Evolutionary conservation across 2,329 filamentous ascomycete genomes (phyloP), one percentile per base, ranked within the genome.

Genomic region (Hypoxylon sp.): DNA sequence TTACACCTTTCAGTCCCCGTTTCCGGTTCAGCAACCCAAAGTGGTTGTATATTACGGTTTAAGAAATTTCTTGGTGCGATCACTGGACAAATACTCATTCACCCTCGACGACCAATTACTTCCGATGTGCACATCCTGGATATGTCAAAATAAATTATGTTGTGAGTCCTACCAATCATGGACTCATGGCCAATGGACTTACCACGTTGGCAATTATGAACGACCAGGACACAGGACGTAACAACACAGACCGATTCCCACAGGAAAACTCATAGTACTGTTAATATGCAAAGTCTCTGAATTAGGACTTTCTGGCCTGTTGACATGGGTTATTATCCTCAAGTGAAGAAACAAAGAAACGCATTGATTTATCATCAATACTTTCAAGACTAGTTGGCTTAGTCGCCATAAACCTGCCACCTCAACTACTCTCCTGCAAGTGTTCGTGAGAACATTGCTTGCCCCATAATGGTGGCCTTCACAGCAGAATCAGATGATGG

Each of bases 121-220:
- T 51, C 34, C 45, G 48, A 53, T 48, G 43, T 49, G 62, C 49
- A 56, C 50, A 34, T 62, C 60, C 68, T 67, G 68, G 68, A 71
- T 71, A 71, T 30, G 50, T 57, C 65, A 59, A 30, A 53, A 57
- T 45, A 36, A 48, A 50, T 32, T 59, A 55, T 19, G 57, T 48
- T 55, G 51, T 62, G 52, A 60, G 66, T 52, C 63, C 51, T 55
- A 53, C 28, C 50, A 34, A 50, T 49, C 43, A 52, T 46, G 55
- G 60, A 46, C 61, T 68, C 59, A 28, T 34, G 50, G 43, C 49
- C 52, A 43, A 60, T 21, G 53, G 61, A 57, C 48, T 66, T 60
- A 55, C 60, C 34, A 64, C 21, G 17, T 68, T 64, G 60, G 63
- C 45, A 52, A 66, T 60, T 48, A 62, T 38, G 21, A 60, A 46